Conservation (phyloP, 352 stramenopile genomes). For the Globisporangium lucens region DNA sequence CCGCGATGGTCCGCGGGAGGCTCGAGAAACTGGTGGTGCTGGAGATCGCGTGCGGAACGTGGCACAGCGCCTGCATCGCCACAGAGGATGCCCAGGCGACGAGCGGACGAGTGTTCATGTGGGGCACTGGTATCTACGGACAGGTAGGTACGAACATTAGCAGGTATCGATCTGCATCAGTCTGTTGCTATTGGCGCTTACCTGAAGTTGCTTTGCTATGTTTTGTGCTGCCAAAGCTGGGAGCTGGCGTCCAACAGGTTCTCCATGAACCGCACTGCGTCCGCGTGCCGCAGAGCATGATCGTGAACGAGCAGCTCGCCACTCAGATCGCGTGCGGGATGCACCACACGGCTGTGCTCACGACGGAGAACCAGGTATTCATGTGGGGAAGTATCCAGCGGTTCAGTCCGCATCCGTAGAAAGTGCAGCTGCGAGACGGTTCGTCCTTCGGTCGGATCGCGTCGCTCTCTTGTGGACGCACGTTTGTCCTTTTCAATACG, state of each 20-base stretch:
- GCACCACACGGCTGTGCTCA: conserved; percentile 63
- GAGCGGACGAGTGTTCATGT: conserved; percentile 52
- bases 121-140: conserved; percentile 72
- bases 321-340: conserved; percentile 54
- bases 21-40: conserved; percentile 36
- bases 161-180: neutral
- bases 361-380: conserved; percentile 48
- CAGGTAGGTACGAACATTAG: conserved; percentile 24
- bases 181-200: neutral
- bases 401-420: conserved; percentile 38
- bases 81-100: conserved; percentile 6
- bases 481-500: conserved; percentile 77
- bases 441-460: conserved; percentile 43
- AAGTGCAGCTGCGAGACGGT: conserved; percentile 30
- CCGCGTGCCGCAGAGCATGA: conserved; percentile 24
- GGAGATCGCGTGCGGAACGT: conserved; percentile 65
- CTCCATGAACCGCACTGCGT: conserved; percentile 42
- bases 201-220: neutral
- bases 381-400: conserved; percentile 60
- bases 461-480: conserved; percentile 65
- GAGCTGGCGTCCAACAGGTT: conserved; percentile 38
- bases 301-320: conserved; percentile 40
- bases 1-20: conserved; percentile 32
- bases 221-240: conserved; percentile 29
- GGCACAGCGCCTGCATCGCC: conserved; percentile 71